Percentiles rank a stretch among this genome's conserved stretches.
phyloP scores from a whole-genome alignment of 345 rosid genomes.

The Arabidopsis thaliana region DNA sequence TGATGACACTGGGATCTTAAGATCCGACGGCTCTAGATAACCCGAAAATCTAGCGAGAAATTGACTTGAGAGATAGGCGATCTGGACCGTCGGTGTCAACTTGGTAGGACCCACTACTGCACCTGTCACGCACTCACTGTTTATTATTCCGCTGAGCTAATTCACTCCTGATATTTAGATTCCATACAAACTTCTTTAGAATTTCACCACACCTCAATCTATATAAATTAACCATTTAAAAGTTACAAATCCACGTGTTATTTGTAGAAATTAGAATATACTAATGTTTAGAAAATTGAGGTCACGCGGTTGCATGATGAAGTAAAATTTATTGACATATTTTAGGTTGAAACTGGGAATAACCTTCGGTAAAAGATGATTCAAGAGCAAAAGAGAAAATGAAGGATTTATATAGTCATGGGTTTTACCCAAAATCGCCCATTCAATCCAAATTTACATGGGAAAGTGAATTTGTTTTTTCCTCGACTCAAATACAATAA shows the following conservation, averaged over 20 bases:
- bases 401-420: not conserved
- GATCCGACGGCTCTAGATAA: conserved; percentile 34
- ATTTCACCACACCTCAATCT: too few species aligned
- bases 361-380: not conserved
- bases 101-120: not conserved
- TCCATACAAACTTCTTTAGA: not conserved
- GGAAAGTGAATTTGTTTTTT: conserved; percentile 14
- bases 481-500: conserved; percentile 18
- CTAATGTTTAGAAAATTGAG: too few species aligned
- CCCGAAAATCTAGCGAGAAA: conserved; percentile 36
- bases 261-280: too few species aligned
- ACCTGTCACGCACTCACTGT: conserved; percentile 35
- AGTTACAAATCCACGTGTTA: too few species aligned
- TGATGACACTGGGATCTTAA: conserved; percentile 9
- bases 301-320: too few species aligned
- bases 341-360: too few species aligned
- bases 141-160: conserved; percentile 8
- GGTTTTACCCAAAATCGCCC: conserved; percentile 37
- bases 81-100: conserved; percentile 39
- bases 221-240: too few species aligned
- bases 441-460: conserved; percentile 36
- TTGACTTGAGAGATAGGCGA: conserved; percentile 14
- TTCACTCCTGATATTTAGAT: conserved; percentile 1
- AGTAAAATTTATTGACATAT: not conserved
- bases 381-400: not conserved